phyloP scores from a whole-genome alignment of 2,329 filamentous ascomycete species.

The Colletotrichum lupini region DNA sequence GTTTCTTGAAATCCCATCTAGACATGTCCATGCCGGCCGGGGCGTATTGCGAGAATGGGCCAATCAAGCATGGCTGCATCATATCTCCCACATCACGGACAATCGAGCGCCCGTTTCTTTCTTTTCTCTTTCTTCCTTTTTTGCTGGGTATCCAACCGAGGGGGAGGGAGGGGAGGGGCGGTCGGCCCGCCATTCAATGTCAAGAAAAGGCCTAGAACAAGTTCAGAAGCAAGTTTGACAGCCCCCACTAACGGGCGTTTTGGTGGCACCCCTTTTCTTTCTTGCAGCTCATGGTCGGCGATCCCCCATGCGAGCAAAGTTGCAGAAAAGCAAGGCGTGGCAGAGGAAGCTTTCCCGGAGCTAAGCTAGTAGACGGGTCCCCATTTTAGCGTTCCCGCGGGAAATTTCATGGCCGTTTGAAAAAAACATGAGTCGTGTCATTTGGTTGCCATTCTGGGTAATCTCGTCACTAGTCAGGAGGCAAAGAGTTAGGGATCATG shows the following conservation, averaged over 20 bases:
- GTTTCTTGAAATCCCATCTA: not conserved
- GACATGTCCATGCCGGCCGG: not conserved
- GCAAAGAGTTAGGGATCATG: not conserved
- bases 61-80: not conserved
- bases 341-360: not conserved
- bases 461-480: conserved; percentile 12
- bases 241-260: not conserved
- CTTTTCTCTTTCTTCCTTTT: not conserved
- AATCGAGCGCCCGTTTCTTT: not conserved
- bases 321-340: not conserved
- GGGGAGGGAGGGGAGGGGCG: too few species aligned
- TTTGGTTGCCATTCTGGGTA: not conserved
- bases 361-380: not conserved
- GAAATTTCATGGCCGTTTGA: not conserved
- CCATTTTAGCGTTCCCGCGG: not conserved
- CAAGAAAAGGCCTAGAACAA: not conserved
- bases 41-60: not conserved
- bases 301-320: not conserved
- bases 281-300: not conserved
- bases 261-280: not conserved
- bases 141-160: not conserved
- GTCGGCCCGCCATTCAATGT: not conserved
- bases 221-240: not conserved
- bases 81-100: not conserved
- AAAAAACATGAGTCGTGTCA: not conserved